Base-by-base conservation (phyloP, 805 yeast species). In the Candida coleopterorum region DNA sequence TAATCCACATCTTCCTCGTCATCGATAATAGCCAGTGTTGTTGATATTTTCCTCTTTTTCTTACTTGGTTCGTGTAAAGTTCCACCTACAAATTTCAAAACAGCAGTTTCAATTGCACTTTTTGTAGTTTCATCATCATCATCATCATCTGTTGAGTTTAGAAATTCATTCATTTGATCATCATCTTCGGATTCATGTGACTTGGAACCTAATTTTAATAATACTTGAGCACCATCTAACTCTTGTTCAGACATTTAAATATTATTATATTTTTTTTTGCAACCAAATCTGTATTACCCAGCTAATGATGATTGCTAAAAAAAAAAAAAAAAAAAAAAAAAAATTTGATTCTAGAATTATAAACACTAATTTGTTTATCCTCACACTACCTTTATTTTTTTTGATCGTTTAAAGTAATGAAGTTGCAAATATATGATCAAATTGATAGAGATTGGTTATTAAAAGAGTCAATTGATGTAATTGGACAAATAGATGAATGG, bases 51-150 rank as follows among this genome's bases (percentile, higher is more conserved):
- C 27, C 67, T 47, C 42, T 61, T 63, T 23, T 46, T 48, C 21
- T 38, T 43, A 9, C 37, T 30, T 6, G 34, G 26, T 10, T 11
- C 38, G 23, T 33, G 32, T 28, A 81, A 56, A 1, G 79, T 72
- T 6, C 81, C 83, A 14, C 83, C 86, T 10, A 82, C 90, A 46
- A 75, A 75, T 38, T 75, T 71, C 75, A 83, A 69, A 12, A 84
- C 88, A 0, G 88, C 93, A 12, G 84, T 93, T 49, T 82, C 93
- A 3, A 82, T 93, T 10, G 75, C 77, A 8, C 57, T 56, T 26
- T 47, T 53, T 6, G 38, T 24, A 6, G 28, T 37, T 17, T 36
- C 37, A 17, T 26, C 25, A 7, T 18, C 14, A 11, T 15, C 16
- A 18, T 2, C n/a, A 5, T 21, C 21, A 12, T 28, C 29, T 14